Evolutionary conservation across 805 yeast genomes (phyloP), one percentile per base, ranked within the genome.

Genomic region (Zygoascus flipseniorum): DNA sequence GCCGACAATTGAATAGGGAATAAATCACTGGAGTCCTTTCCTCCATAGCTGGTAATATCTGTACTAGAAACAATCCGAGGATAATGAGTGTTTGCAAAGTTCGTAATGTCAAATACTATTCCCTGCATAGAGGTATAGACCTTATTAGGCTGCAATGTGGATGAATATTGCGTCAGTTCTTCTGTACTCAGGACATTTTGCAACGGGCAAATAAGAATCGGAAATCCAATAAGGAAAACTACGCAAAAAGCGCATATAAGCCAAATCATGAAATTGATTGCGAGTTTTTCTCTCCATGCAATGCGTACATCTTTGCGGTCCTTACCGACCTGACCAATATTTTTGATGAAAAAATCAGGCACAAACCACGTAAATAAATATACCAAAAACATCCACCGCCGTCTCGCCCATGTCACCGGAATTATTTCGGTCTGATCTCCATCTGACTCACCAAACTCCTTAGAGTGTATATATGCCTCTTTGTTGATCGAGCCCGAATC

Each of bases 271-370:
- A 72, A 14, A 49, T 72, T 72, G 59, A 72, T 72, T 8, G 76
- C 72, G 20, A 72, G 55, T 59, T 72, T 72, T 51, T 72, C 76
- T 19, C 75, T 60, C 76, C 76, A 72, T 1, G 76, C 76, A 9
- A 67, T 54, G 16, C 74, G 69, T 8, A 71, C 62, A 53, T 71
- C 71, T 43, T 64, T 63, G 43, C 71, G 58, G 41, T 64, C 63
- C 43, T 71, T 57, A 2, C 63, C 60, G 59, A 70, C 65, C 13
- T 61, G 47, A 1, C 72, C 71, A 20, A 68, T n/a, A 13, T 47
- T 43, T 52, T 55, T 54, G 53, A 72, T 64, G 43, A 66, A 58
- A 5, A 54, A 48, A 10, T 72, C 72, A 4, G 76, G 76, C n/a
- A 69, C 57, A 70, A 71, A 72, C 69, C 69, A 72, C 1, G 76